Evolutionary conservation across 208 protist species (phyloP).

Genomic region (Wallacemonas sp.): DNA sequence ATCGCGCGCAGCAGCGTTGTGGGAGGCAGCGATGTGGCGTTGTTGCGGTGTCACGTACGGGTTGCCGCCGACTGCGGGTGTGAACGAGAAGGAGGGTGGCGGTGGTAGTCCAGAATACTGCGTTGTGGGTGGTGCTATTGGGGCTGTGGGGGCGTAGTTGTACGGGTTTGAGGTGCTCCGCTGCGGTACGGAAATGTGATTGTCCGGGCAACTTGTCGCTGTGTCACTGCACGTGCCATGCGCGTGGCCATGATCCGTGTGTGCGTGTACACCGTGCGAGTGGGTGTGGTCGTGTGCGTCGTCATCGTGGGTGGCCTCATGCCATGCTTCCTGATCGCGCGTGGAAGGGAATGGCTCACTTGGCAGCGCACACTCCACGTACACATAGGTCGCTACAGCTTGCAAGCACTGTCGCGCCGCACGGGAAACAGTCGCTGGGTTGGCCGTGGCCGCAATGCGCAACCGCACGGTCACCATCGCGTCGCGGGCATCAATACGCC

Average conservation of each 20-base stretch:
- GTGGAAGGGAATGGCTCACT: background rate
- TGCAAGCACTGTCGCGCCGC: conserved; percentile 32
- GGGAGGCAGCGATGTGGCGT: no score
- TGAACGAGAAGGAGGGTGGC: conserved; percentile 9
- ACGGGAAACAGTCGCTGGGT: conserved; percentile 28
- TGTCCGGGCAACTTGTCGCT: no score
- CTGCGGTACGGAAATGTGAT: no score
- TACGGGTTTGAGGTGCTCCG: no score
- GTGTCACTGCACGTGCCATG: background rate
- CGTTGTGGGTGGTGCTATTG: background rate
- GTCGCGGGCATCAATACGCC: conserved; percentile 36
- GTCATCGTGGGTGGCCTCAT: background rate
- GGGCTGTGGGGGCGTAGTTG: background rate
- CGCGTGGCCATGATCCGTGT: background rate
- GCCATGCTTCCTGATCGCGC: background rate
- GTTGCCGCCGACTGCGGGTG: background rate
- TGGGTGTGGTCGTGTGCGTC: conserved; percentile 16
- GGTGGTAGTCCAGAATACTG: background rate
- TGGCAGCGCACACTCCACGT: conserved; percentile 55
- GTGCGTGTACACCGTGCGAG: background rate
- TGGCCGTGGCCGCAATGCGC: conserved; percentile 32
- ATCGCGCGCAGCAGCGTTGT: no score
- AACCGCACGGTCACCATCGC: conserved; percentile 57
- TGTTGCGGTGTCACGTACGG: background rate
- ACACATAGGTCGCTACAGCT: conserved; percentile 38